phyloP scores from a whole-genome alignment of 2,329 filamentous ascomycete genomes.

The Diaporthe ilicicola region DNA sequence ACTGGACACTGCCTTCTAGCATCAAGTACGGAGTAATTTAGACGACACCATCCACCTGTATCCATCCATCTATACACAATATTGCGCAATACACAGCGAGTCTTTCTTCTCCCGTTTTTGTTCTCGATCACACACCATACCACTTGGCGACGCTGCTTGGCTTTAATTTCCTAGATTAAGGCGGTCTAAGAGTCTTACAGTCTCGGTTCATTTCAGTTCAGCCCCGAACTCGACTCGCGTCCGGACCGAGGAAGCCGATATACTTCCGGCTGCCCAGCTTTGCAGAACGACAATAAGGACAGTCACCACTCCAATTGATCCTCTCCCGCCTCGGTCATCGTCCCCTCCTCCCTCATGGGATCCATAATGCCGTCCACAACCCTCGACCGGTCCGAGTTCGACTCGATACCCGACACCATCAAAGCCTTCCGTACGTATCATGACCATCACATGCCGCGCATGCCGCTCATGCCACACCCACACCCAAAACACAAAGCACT shows the following conservation, averaged over 20 bases:
- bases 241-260: conserved; percentile 12
- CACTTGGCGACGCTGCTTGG: not conserved
- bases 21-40: too few relatives aligned
- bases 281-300: not conserved
- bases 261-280: conserved; percentile 13
- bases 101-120: not conserved
- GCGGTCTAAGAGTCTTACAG: not conserved
- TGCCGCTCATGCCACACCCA: conserved; percentile 27
- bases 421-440: conserved; percentile 67
- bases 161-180: not conserved
- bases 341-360: conserved; percentile 16
- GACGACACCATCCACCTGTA: not conserved
- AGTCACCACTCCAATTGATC: conserved; percentile 12
- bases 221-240: conserved; percentile 14
- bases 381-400: conserved; percentile 64
- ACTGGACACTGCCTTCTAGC: not conserved
- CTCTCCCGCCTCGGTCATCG: not conserved
- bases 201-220: not conserved
- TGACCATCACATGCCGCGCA: not conserved
- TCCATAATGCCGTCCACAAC: conserved; percentile 58
- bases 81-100: conserved; percentile 19
- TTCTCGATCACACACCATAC: not conserved
- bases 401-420: conserved; percentile 71
- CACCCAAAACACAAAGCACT: conserved; percentile 11
- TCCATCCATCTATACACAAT: not conserved